phyloP scores from a whole-genome alignment of 2,329 filamentous ascomycete species.

The Stylonectria norvegica region DNA sequence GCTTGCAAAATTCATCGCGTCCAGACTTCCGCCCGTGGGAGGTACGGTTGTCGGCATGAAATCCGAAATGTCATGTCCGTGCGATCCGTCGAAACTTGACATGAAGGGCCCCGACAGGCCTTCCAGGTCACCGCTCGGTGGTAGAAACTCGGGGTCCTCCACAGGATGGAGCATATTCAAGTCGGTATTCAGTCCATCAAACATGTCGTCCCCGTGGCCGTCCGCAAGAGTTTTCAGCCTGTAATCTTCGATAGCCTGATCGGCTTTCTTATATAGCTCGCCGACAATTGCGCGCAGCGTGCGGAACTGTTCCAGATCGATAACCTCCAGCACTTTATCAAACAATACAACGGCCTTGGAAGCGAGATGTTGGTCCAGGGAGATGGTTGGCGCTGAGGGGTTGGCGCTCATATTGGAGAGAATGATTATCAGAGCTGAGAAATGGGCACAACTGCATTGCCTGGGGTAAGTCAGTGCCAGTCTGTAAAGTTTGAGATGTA shows the following conservation, averaged over 20 bases:
- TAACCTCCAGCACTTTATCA: conserved; percentile 21
- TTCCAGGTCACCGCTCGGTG: conserved; percentile 1
- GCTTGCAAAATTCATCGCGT: neutral
- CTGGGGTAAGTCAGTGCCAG: conserved; percentile 11
- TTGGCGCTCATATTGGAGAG: conserved; percentile 32
- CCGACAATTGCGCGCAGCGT: conserved; percentile 12
- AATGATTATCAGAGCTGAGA: conserved; percentile 34
- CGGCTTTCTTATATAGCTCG: conserved; percentile 20
- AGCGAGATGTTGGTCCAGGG: conserved; percentile 28
- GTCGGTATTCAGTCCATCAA: conserved; percentile 1
- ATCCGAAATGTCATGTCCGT: too few relatives aligned
- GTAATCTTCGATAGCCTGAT: conserved; percentile 12
- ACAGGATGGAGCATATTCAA: neutral
- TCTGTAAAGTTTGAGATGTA: too few relatives aligned
- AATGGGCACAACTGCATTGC: conserved; percentile 31
- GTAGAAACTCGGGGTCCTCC: conserved; percentile 2
- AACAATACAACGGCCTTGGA: conserved; percentile 27
- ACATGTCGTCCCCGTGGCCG: neutral
- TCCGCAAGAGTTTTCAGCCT: neutral
- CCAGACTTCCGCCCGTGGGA: neutral
- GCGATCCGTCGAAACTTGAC: neutral
- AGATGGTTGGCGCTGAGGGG: conserved; percentile 23
- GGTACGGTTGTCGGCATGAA: neutral
- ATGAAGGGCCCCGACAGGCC: neutral
- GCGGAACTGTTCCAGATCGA: conserved; percentile 17